These are phyloP conservation scores for Magnolia kwangsiensis DNA, from an alignment of 164 flowering plant species.

Conservation along the genomic window DNA sequence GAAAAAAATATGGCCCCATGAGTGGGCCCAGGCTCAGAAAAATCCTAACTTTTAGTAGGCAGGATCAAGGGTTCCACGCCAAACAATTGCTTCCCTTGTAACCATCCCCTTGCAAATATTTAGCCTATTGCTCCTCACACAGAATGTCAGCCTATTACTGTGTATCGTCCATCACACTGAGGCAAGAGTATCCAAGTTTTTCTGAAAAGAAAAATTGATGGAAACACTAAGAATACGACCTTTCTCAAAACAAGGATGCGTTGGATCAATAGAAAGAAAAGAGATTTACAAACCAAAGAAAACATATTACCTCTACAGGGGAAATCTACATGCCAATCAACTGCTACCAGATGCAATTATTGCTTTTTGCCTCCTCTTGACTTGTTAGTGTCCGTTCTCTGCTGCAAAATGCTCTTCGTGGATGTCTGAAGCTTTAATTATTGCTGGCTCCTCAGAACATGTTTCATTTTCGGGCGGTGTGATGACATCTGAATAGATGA, in stretches of 20 bases:
- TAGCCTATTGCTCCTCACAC: too few relatives aligned
- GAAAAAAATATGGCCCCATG: too few relatives aligned
- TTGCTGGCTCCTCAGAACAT: not conserved
- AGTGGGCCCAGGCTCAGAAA: too few relatives aligned
- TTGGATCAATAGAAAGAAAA: not conserved
- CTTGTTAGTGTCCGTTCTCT: slow-evolving; percentile 8
- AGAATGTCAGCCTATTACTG: too few relatives aligned
- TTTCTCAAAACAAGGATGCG: not conserved
- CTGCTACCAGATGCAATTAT: not conserved
- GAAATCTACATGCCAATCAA: not conserved
- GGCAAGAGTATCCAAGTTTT: too few relatives aligned
- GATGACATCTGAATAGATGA: slow-evolving; percentile 43
- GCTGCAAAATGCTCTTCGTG: slow-evolving; percentile 4
- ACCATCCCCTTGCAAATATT: too few relatives aligned
- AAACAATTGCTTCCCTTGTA: too few relatives aligned
- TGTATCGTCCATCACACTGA: too few relatives aligned
- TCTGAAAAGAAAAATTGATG: too few relatives aligned
- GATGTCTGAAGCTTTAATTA: not conserved
- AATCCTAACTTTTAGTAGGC: too few relatives aligned
- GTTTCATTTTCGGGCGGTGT: slow-evolving; percentile 21
- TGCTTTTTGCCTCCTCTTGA: not conserved
- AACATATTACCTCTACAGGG: not conserved
- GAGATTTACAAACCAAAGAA: not conserved
- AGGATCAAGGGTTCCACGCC: too few relatives aligned
- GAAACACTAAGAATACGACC: not conserved